phyloP scores from a whole-genome alignment of 2,329 filamentous ascomycete genomes.

The Trichoderma pleuroti region DNA sequence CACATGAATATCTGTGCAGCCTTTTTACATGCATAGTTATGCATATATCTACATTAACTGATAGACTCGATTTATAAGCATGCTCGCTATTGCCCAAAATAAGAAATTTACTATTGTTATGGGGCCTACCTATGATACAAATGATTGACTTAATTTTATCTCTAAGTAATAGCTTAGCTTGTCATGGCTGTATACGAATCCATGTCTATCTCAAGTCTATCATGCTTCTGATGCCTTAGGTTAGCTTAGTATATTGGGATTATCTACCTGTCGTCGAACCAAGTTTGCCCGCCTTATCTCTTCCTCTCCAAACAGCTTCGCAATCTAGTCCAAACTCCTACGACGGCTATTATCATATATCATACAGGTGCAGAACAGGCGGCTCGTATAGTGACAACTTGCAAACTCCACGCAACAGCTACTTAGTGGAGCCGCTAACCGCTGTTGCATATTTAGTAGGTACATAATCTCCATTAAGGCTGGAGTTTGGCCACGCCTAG shows the following conservation, averaged over 20 bases:
- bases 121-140: too few species aligned
- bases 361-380: neutral
- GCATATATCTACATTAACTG: too few species aligned
- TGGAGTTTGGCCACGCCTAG: neutral
- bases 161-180: too few species aligned
- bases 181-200: too few species aligned
- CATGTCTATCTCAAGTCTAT: too few species aligned
- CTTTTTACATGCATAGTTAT: too few species aligned
- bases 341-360: neutral
- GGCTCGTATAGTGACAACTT: neutral
- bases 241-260: neutral
- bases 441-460: neutral
- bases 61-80: too few species aligned
- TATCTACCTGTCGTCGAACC: neutral
- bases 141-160: too few species aligned
- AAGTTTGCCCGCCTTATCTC: neutral
- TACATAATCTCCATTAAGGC: neutral
- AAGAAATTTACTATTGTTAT: too few species aligned
- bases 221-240: neutral
- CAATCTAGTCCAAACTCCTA: neutral
- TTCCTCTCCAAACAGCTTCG: neutral
- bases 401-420: neutral
- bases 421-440: neutral
- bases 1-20: too few species aligned
- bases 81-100: too few species aligned